phyloP scores from a whole-genome alignment of 208 protist species.

The Trypanosoma lewisi region DNA sequence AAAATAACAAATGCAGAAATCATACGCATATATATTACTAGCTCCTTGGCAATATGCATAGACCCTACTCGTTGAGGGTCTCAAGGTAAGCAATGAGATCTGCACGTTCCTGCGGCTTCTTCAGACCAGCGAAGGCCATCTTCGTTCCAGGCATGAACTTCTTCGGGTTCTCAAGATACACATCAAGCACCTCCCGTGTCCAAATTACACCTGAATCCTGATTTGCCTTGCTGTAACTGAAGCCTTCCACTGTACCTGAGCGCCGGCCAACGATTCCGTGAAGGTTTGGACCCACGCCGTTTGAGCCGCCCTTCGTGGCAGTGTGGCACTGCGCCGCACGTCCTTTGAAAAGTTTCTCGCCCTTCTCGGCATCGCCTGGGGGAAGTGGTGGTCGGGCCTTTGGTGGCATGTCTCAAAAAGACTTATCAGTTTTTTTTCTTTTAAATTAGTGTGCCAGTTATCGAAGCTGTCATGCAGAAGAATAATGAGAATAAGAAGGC shows the following conservation, averaged over 20 bases:
- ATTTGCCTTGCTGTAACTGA: slow-evolving; percentile 95
- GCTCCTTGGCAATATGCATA: neutral
- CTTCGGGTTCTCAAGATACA: slow-evolving; percentile 97
- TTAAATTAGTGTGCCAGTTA: slow-evolving; percentile 11
- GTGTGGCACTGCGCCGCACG: slow-evolving; percentile 95
- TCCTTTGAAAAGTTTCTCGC: slow-evolving; percentile 94
- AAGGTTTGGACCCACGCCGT: slow-evolving; percentile 92
- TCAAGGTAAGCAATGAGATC: slow-evolving; percentile 95
- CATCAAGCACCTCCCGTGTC: slow-evolving; percentile 92
- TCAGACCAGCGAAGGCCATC: slow-evolving; percentile 96
- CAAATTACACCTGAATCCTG: slow-evolving; percentile 90
- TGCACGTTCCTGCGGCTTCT: slow-evolving; percentile 91
- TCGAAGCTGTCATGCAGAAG: slow-evolving; percentile 3
- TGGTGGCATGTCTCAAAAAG: slow-evolving; percentile 45
- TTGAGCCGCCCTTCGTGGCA: slow-evolving; percentile 74
- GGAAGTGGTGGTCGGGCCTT: slow-evolving; percentile 70
- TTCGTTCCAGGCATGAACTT: slow-evolving; percentile 98
- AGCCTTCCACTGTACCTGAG: slow-evolving; percentile 91
- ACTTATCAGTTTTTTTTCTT: slow-evolving; percentile 2
- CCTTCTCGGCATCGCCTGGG: slow-evolving; percentile 70
- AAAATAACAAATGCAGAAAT: slow-evolving; percentile 1
- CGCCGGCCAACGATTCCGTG: slow-evolving; percentile 90
- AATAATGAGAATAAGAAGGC: slow-evolving; percentile 15
- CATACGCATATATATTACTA: slow-evolving; percentile 2
- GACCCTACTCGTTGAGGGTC: slow-evolving; percentile 44